phyloP scores from a whole-genome alignment of 768 basidiomycete species.

The Suillus hirtellus region DNA sequence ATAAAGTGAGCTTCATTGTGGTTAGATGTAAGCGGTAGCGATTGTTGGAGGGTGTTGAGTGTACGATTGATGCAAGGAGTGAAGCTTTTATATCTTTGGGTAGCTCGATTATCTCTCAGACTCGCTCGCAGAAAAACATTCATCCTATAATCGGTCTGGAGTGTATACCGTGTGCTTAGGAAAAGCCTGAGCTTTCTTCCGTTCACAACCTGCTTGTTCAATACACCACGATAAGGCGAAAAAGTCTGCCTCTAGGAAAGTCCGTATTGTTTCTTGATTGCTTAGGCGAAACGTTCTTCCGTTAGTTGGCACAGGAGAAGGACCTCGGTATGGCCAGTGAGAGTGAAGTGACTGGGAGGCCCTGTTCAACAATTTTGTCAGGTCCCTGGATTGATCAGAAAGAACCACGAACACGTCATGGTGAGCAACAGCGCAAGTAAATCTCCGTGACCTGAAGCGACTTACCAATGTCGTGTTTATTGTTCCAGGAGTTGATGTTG shows the following conservation, averaged over 20 bases:
- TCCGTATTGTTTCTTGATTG: neutral
- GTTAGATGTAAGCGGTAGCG: neutral
- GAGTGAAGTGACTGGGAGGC: neutral
- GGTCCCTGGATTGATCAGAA: neutral
- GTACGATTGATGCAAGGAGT: neutral
- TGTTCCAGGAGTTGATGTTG: conserved; percentile 23
- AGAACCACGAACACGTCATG: neutral
- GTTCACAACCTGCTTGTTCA: neutral
- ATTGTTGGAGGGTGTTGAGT: neutral
- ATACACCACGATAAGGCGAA: neutral
- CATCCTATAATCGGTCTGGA: neutral
- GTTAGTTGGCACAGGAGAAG: neutral
- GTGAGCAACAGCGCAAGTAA: neutral
- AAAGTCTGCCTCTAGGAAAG: neutral
- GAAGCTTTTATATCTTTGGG: neutral
- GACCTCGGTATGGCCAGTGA: neutral
- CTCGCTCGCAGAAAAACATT: neutral
- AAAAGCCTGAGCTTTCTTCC: neutral
- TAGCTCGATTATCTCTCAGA: neutral
- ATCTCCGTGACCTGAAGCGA: neutral
- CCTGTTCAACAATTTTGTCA: neutral
- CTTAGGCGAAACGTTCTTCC: neutral
- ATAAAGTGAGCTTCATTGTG: neutral
- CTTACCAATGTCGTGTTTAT: neutral
- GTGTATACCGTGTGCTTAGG: neutral